Evolutionary conservation across 257 asterid species (phyloP).

Genomic region (Cinchona pubescens): DNA sequence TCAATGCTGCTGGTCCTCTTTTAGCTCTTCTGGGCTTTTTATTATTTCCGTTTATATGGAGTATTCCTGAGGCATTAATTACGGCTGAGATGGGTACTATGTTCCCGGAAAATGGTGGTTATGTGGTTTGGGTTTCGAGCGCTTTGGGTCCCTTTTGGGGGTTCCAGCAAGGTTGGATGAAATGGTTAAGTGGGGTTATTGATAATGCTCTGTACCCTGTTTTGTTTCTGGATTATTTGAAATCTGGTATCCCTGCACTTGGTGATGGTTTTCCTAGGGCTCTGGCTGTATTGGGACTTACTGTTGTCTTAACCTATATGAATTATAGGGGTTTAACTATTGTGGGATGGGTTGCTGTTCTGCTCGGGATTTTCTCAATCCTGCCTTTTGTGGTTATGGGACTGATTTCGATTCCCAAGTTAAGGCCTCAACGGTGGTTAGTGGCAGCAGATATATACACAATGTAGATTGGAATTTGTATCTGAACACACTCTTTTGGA

Average conservation of each 20-base stretch:
- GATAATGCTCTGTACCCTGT: slow-evolving; percentile 69
- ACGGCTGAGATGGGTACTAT: slow-evolving; percentile 41
- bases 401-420: slow-evolving; percentile 41
- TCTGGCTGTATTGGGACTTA: slow-evolving; percentile 33
- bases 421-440: slow-evolving; percentile 62
- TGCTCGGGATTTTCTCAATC: slow-evolving; percentile 46
- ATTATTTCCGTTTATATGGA: slow-evolving; percentile 32
- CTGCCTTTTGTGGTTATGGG: slow-evolving; percentile 67
- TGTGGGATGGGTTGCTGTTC: slow-evolving; percentile 61
- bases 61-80: slow-evolving; percentile 37
- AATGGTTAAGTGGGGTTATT: slow-evolving; percentile 68
- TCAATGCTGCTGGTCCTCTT: slow-evolving; percentile 37
- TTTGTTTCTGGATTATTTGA: slow-evolving; percentile 58
- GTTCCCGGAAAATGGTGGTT: slow-evolving; percentile 42
- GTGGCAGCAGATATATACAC: slow-evolving; percentile 38
- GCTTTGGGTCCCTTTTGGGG: slow-evolving; percentile 42
- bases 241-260: slow-evolving; percentile 46
- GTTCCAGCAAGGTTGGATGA: slow-evolving; percentile 54
- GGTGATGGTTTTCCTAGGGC: slow-evolving; percentile 46
- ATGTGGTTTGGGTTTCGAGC: slow-evolving; percentile 36
- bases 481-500: slow-evolving; percentile 63
- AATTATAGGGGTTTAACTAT: slow-evolving; percentile 60
- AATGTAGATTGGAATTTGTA: slow-evolving; percentile 60
- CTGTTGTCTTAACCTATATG: slow-evolving; percentile 47
- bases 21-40: slow-evolving; percentile 35